Conservation (phyloP, 148 eudicot species). For the Suaeda aralocaspica region DNA sequence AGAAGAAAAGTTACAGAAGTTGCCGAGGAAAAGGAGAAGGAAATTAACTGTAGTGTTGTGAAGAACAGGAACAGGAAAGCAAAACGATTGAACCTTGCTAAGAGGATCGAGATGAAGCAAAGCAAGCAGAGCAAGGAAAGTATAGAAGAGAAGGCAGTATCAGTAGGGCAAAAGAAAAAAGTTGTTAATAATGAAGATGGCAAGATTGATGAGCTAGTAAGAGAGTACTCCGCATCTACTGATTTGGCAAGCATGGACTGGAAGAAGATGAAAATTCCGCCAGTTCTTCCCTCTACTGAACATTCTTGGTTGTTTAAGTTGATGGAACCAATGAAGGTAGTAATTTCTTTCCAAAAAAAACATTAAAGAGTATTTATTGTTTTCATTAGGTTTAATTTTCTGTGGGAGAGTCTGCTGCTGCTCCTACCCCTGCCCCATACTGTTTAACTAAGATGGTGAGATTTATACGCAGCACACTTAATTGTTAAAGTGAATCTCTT, state of each 20-base stretch:
- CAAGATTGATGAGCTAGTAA: slow-evolving; percentile 56
- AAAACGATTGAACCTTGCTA: slow-evolving; percentile 63
- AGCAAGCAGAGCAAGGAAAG: slow-evolving; percentile 46
- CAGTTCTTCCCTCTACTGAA: slow-evolving; percentile 86
- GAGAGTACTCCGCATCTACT: slow-evolving; percentile 68
- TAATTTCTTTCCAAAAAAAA: slow-evolving; percentile 25
- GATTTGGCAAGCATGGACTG: slow-evolving; percentile 79
- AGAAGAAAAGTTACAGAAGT: slow-evolving; percentile 37
- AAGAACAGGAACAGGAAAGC: slow-evolving; percentile 43
- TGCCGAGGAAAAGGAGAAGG: slow-evolving; percentile 33
- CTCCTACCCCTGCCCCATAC: background rate
- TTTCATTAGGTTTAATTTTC: no score
- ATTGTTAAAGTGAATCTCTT: background rate
- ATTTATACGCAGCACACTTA: background rate
- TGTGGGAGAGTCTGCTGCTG: no score
- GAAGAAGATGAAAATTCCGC: slow-evolving; percentile 96
- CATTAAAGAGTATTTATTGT: no score
- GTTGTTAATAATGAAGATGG: slow-evolving; percentile 42
- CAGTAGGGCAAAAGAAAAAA: slow-evolving; percentile 29
- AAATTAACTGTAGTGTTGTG: slow-evolving; percentile 37
- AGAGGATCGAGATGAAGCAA: slow-evolving; percentile 66
- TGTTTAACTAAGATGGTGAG: no score
- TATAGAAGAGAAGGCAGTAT: slow-evolving; percentile 39
- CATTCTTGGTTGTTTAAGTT: slow-evolving; percentile 79
- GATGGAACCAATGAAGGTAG: slow-evolving; percentile 96